Conservation (phyloP, 2,329 filamentous ascomycete genomes). For the Simplicillium aogashimaense region DNA sequence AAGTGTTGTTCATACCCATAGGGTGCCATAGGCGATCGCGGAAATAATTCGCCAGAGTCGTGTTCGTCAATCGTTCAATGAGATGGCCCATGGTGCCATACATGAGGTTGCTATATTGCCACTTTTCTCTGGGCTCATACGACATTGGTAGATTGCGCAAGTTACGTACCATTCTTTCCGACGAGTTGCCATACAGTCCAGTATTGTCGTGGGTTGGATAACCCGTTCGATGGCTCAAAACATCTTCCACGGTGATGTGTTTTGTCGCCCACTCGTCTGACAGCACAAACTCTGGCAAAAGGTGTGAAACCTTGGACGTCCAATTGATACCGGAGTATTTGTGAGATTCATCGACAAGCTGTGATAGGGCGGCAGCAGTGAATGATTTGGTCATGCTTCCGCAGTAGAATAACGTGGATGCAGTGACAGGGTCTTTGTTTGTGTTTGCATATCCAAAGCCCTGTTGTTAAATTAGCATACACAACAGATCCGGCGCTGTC, state of each 20-base stretch:
- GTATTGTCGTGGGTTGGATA: conserved; percentile 28
- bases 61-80: conserved; percentile 24
- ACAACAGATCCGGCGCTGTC: neutral
- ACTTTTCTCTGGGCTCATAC: conserved; percentile 29
- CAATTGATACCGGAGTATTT: conserved; percentile 30
- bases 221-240: conserved; percentile 38
- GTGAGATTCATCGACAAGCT: conserved; percentile 33
- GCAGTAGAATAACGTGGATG: conserved; percentile 38
- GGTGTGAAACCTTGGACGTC: conserved; percentile 28
- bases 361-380: conserved; percentile 35
- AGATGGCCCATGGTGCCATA: conserved; percentile 30
- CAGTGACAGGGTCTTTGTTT: conserved; percentile 23
- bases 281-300: conserved; percentile 37
- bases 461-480: conserved; percentile 13
- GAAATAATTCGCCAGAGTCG: conserved; percentile 26
- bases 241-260: conserved; percentile 39
- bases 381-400: conserved; percentile 45
- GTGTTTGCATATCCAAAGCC: conserved; percentile 30
- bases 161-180: conserved; percentile 22
- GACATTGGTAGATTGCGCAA: conserved; percentile 33
- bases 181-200: conserved; percentile 14
- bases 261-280: conserved; percentile 28
- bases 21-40: conserved; percentile 27
- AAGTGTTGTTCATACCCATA: conserved; percentile 31
- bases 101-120: conserved; percentile 39